These are phyloP conservation scores for Planoprotostelium fungivorum DNA, from an alignment of 78 protist species.

Conservation along the genomic window DNA sequence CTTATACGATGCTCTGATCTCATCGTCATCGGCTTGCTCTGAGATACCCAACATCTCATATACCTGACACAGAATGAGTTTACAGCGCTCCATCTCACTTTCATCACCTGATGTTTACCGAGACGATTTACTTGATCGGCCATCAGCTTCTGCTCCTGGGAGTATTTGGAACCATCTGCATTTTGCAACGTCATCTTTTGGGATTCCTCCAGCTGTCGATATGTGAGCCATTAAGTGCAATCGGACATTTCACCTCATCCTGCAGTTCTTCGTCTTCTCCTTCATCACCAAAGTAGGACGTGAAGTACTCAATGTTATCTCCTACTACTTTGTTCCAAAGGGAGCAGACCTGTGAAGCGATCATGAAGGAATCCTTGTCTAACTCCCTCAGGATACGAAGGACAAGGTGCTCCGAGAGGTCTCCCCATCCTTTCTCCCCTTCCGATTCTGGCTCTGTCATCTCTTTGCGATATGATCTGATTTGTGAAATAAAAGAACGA, in stretches of 20 bases:
- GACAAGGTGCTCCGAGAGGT: not conserved
- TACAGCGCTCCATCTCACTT: too few species aligned
- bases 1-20: not conserved
- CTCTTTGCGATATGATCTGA: too few species aligned
- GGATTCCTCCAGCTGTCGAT: not conserved
- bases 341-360: not conserved
- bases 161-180: not conserved
- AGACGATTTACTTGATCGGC: not conserved
- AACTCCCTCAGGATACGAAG: not conserved
- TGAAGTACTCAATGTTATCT: not conserved
- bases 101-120: not conserved
- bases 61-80: too few species aligned
- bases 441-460: too few species aligned
- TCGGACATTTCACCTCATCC: not conserved
- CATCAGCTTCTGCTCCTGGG: not conserved
- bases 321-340: not conserved
- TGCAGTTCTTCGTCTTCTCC: not conserved
- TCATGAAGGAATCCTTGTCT: not conserved
- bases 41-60: not conserved
- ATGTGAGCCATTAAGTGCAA: not conserved
- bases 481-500: too few species aligned
- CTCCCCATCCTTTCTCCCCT: slow-evolving; percentile 2
- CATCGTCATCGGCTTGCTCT: not conserved
- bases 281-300: not conserved
- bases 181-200: not conserved